Percentiles rank a stretch among this genome's conserved stretches.
Evolutionary conservation across 202 grass and related monocot genomes (phyloP).

Genomic region (Eragrostis tef): DNA sequence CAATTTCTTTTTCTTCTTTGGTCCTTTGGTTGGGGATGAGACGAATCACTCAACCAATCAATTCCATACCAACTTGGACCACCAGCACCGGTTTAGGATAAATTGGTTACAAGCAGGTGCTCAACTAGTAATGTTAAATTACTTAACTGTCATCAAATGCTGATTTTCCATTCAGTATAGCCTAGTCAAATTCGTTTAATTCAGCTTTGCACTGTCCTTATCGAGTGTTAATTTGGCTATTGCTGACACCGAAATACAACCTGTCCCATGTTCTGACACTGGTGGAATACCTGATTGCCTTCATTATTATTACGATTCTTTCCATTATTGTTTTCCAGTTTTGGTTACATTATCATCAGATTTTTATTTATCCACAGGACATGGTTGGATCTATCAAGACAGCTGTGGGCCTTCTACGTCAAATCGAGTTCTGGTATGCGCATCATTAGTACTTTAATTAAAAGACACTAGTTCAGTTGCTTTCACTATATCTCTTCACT

Average conservation of each 20-base stretch:
- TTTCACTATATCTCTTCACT: constrained; percentile 10
- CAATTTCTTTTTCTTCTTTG: constrained; percentile 7
- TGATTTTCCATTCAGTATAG: constrained; percentile 36
- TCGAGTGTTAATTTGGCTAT: not conserved
- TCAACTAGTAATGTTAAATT: not conserved
- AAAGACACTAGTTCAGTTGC: constrained; percentile 8
- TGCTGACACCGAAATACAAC: not conserved
- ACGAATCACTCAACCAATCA: constrained; percentile 29
- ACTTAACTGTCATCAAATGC: not conserved
- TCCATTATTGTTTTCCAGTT: not conserved
- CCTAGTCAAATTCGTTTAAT: not conserved
- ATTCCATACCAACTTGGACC: constrained; percentile 28
- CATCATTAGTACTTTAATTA: constrained; percentile 9
- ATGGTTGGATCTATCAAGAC: not conserved
- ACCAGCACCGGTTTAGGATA: constrained; percentile 20
- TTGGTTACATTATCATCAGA: not conserved
- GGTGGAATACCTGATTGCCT: not conserved
- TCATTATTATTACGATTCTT: not conserved
- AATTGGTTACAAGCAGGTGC: not conserved
- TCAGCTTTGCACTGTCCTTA: not conserved
- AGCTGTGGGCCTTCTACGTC: not conserved
- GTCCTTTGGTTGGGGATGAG: constrained; percentile 32
- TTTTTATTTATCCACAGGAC: not conserved
- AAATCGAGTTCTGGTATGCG: constrained; percentile 15
- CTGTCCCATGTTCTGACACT: constrained; percentile 8